Conservation (phyloP, 768 basidiomycete genomes). For the Collybiopsis luxurians region DNA sequence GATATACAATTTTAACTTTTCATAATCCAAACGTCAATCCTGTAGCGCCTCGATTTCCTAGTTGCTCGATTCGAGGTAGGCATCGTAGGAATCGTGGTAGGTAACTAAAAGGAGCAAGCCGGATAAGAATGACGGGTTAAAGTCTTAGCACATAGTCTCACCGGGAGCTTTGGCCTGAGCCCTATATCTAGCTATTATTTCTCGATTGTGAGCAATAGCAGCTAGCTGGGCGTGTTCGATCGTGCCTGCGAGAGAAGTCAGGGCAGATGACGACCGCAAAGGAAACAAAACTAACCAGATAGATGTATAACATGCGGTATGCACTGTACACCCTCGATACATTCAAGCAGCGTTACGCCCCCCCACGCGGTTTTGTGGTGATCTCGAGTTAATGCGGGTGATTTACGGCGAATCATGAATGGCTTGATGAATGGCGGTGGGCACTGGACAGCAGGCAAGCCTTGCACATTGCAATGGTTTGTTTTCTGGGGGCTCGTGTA, state of each 20-base stretch:
- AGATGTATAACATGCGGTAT: constrained; percentile 80
- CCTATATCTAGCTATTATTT: constrained; percentile 66
- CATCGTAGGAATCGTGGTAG: constrained; percentile 60
- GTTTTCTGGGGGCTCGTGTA: no score
- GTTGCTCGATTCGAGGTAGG: constrained; percentile 54
- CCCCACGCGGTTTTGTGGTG: constrained; percentile 81
- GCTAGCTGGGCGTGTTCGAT: constrained; percentile 83
- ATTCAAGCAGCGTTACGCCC: constrained; percentile 65
- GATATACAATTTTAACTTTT: no score
- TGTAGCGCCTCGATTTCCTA: constrained; percentile 64
- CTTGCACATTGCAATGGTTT: no score
- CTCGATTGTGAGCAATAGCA: constrained; percentile 71
- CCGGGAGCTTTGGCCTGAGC: constrained; percentile 51
- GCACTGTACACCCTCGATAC: constrained; percentile 53
- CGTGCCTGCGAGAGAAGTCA: constrained; percentile 53
- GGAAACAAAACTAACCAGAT: constrained; percentile 55
- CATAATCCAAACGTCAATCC: no score
- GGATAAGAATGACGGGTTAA: not conserved
- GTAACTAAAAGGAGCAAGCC: constrained; percentile 32
- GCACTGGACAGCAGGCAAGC: no score
- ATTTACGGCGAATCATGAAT: no score
- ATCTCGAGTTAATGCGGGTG: constrained; percentile 40
- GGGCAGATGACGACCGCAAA: not conserved
- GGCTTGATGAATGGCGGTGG: no score
- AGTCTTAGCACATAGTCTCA: no score